Base-by-base conservation (phyloP, 495 filamentous ascomycete species). In the Penicillium waksmanii region DNA sequence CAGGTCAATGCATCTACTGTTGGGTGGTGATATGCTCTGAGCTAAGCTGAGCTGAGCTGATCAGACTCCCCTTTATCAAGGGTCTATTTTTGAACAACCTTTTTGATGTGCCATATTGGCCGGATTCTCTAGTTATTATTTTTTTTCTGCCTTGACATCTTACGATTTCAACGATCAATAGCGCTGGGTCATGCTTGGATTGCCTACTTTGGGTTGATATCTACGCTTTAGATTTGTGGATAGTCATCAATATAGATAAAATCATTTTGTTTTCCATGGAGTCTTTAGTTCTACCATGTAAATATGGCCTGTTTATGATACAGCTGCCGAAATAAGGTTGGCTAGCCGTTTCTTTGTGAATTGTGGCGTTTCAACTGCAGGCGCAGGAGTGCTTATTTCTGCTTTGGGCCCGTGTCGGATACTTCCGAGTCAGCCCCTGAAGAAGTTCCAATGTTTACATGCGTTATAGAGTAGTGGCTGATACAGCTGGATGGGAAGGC, bases 161-260 rank as follows among this genome's bases (percentile, higher is more conserved):
- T 9, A 48, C 46, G 46, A 48, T 48, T 48, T 48, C 46, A 48
- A 48, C 21, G 46, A 48, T 48, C 46, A 48, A 12, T 15, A 48
- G 46, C 46, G 46, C 23, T 48, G 19, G 46, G 23, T 48, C 27
- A 31, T 8, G 27, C 23, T 48, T 48, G 46, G 36, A 48, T 27
- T 3, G 1, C 3, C 19, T 27, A 13, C 15, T 48, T 31, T 48
- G 3, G 10, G 23, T 25, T 27, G 21, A n/a, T 48, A 48, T 48
- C 21, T 48, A 48, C 2, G 6, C 15, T 27, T 48, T 48, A 48
- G 46, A 48, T 25, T 48, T 48, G 46, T 48, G 18, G 46, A 48
- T 48, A 48, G 46, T 48, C 21, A 38, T 38, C 36, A 38, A 38
- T 38, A 38, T 38, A 38, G 36, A 38, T 31, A 31, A 31, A 31